These are phyloP conservation scores for Epichloe bromicola DNA, from an alignment of 2,329 filamentous ascomycete species.

Conservation along the genomic window DNA sequence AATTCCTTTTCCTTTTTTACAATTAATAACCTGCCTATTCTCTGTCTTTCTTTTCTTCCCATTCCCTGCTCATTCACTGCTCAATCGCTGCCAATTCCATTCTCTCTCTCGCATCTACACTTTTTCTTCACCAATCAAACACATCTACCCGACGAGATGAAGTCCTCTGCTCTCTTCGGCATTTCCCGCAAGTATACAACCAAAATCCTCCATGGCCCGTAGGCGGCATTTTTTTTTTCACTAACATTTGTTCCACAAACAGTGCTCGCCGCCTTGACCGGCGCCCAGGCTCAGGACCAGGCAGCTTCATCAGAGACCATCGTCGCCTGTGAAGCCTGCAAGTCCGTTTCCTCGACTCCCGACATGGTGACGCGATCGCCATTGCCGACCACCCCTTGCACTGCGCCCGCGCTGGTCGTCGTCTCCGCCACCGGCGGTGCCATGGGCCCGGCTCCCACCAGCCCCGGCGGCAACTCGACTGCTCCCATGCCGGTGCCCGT, in stretches of 20 bases:
- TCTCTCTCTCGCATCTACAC: too few species aligned
- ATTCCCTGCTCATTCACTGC: too few species aligned
- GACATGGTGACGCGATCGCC: slow-evolving; percentile 8
- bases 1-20: too few species aligned
- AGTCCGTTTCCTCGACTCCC: slow-evolving; percentile 4
- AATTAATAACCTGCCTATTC: too few species aligned
- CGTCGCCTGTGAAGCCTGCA: slow-evolving; percentile 4
- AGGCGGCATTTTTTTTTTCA: too few species aligned
- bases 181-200: background rate
- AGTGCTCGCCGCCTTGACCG: background rate
- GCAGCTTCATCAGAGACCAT: background rate
- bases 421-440: background rate
- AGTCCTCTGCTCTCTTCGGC: background rate
- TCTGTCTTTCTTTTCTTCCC: too few species aligned
- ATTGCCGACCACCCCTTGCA: slow-evolving; percentile 5
- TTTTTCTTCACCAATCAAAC: too few species aligned
- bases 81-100: too few species aligned
- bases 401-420: slow-evolving; percentile 3
- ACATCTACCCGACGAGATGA: background rate
- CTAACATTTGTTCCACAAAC: background rate
- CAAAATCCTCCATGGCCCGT: too few species aligned
- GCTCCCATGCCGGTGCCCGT: background rate
- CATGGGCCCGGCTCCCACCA: background rate
- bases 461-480: background rate
- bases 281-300: background rate